Evolutionary conservation across 2,329 filamentous ascomycete species (phyloP).

Genomic region (Stagonosporopsis vannaccii): DNA sequence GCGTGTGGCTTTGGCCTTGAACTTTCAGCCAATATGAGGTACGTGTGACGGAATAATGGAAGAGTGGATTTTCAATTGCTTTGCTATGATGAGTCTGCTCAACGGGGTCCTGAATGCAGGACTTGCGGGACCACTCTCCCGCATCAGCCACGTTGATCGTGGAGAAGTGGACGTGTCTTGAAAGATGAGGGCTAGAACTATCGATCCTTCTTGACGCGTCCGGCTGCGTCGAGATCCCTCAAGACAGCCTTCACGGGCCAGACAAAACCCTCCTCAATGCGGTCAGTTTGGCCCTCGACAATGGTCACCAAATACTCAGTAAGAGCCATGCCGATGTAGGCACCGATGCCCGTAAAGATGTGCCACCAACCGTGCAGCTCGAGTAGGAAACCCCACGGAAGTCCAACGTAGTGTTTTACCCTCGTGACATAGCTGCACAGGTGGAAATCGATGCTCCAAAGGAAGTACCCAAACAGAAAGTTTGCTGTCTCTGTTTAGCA

Average conservation of each 20-base stretch:
- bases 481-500: constrained; percentile 39
- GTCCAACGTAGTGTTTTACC: constrained; percentile 56
- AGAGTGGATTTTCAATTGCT: background rate
- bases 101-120: background rate
- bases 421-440: constrained; percentile 59
- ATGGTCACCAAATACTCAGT: constrained; percentile 48
- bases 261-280: constrained; percentile 44
- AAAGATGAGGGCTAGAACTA: background rate
- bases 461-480: constrained; percentile 58
- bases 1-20: constrained; percentile 10
- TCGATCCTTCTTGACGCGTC: constrained; percentile 7
- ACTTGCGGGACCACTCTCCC: background rate
- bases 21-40: constrained; percentile 2
- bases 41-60: constrained; percentile 1
- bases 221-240: constrained; percentile 35
- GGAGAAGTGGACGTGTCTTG: constrained; percentile 1
- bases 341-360: constrained; percentile 64
- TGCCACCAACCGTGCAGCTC: constrained; percentile 73
- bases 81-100: background rate
- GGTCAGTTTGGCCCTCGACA: constrained; percentile 34
- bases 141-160: background rate
- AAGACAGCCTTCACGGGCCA: constrained; percentile 46
- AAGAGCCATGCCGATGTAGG: constrained; percentile 52
- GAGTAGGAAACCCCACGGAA: constrained; percentile 64
- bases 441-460: constrained; percentile 67